A percentile compares a stretch with the other conserved stretches of the same genome.
These are phyloP conservation scores for Terana coerulea DNA, from an alignment of 768 basidiomycete genomes.

Conservation along the genomic window DNA sequence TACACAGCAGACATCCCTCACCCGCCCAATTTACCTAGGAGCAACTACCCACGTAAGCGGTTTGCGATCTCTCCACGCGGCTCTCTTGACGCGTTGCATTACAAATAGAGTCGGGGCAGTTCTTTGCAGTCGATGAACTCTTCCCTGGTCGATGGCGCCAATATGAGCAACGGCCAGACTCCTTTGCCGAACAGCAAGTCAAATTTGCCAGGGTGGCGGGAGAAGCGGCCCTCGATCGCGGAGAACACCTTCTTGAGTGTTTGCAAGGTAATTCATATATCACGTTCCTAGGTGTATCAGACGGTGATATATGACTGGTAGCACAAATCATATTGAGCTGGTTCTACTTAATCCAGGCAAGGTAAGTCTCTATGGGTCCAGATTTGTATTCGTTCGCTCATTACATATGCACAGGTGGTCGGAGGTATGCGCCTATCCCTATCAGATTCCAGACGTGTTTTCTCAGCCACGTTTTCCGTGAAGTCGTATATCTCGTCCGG, in stretches of 20 bases:
- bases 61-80: background rate
- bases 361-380: conserved; percentile 51
- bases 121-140: conserved; percentile 42
- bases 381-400: no score
- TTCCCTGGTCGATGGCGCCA: conserved; percentile 44
- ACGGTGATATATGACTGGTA: conserved; percentile 30
- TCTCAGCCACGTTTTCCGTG: no score
- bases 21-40: conserved; percentile 35
- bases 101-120: conserved; percentile 7
- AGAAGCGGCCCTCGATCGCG: conserved; percentile 44
- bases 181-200: conserved; percentile 66
- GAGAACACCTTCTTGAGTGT: conserved; percentile 53
- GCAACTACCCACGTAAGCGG: conserved; percentile 10
- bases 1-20: conserved; percentile 68
- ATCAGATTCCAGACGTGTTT: no score
- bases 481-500: conserved; percentile 61
- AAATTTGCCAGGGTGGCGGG: conserved; percentile 48
- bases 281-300: no score
- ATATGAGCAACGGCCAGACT: conserved; percentile 46
- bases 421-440: conserved; percentile 61
- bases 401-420: no score
- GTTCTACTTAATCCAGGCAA: conserved; percentile 75
- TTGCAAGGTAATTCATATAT: conserved; percentile 48
- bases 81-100: background rate
- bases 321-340: conserved; percentile 62